Percentiles rank a stretch among this genome's conserved stretches.
phyloP scores from a whole-genome alignment of 2,329 filamentous ascomycete genomes.

The Fusarium haematococcum region DNA sequence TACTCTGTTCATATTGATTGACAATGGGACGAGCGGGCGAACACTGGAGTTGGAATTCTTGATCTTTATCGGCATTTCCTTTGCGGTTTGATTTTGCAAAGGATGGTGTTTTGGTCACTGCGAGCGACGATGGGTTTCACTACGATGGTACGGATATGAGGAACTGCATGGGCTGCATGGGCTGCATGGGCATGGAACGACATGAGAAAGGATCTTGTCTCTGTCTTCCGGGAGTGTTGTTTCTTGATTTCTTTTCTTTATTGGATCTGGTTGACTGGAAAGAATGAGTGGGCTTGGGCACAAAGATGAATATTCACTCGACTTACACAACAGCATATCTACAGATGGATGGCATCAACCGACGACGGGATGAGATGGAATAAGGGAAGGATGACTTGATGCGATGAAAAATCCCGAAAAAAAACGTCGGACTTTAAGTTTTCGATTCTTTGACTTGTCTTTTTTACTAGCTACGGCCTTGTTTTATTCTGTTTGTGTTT shows the following conservation, averaged over 20 bases:
- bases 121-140: slow-evolving; percentile 18
- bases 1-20: not conserved
- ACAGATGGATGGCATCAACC: slow-evolving; percentile 6
- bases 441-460: slow-evolving; percentile 36
- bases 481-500: slow-evolving; percentile 17
- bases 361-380: slow-evolving; percentile 32
- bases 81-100: slow-evolving; percentile 14
- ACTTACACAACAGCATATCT: slow-evolving; percentile 30
- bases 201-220: not conserved
- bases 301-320: slow-evolving; percentile 10
- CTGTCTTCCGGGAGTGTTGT: not conserved
- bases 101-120: slow-evolving; percentile 16
- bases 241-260: slow-evolving; percentile 10
- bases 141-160: slow-evolving; percentile 10
- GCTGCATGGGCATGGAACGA: slow-evolving; percentile 20
- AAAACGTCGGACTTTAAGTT: slow-evolving; percentile 21
- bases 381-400: slow-evolving; percentile 24
- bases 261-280: slow-evolving; percentile 6
- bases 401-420: slow-evolving; percentile 27
- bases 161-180: slow-evolving; percentile 17
- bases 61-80: slow-evolving; percentile 20
- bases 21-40: slow-evolving; percentile 16
- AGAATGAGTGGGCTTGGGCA: slow-evolving; percentile 6
- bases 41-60: slow-evolving; percentile 27
- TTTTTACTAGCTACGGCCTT: slow-evolving; percentile 27